Evolutionary conservation across 2,329 filamentous ascomycete species (phyloP).

Genomic region (Talaromyces amestolkiae): DNA sequence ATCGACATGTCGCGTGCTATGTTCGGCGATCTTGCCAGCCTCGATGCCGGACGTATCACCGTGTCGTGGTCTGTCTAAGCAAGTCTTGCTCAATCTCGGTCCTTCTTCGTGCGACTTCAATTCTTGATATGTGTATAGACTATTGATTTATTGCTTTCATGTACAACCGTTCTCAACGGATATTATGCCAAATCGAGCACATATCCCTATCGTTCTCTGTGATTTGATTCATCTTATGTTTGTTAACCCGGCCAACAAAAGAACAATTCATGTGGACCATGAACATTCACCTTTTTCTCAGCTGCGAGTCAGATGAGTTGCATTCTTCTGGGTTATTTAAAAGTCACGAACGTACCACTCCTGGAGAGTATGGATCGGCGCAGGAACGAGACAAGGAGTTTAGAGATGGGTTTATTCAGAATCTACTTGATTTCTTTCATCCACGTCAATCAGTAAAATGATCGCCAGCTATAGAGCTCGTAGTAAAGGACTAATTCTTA

Average conservation of each 20-base stretch:
- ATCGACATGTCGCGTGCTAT: constrained; percentile 62
- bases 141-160: constrained; percentile 22
- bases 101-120: constrained; percentile 17
- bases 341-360: constrained; percentile 17
- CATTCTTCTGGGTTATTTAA: constrained; percentile 7
- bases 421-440: neutral
- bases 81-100: constrained; percentile 8
- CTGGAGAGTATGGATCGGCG: constrained; percentile 19
- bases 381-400: constrained; percentile 16
- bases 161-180: constrained; percentile 14
- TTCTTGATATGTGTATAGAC: constrained; percentile 30
- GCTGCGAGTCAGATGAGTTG: constrained; percentile 14
- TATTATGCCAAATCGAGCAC: constrained; percentile 2
- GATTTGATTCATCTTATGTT: constrained; percentile 15
- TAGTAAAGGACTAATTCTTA: neutral
- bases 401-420: constrained; percentile 13
- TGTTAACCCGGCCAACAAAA: constrained; percentile 15
- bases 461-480: neutral
- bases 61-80: constrained; percentile 43
- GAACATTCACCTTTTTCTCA: constrained; percentile 6
- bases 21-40: constrained; percentile 51
- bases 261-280: constrained; percentile 19
- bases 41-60: constrained; percentile 40
- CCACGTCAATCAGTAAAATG: neutral
- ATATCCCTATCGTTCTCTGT: constrained; percentile 9